Evolutionary conservation across 805 yeast genomes (phyloP), one percentile per base, ranked within the genome.

Genomic region (Barnettozyma vustinii): DNA sequence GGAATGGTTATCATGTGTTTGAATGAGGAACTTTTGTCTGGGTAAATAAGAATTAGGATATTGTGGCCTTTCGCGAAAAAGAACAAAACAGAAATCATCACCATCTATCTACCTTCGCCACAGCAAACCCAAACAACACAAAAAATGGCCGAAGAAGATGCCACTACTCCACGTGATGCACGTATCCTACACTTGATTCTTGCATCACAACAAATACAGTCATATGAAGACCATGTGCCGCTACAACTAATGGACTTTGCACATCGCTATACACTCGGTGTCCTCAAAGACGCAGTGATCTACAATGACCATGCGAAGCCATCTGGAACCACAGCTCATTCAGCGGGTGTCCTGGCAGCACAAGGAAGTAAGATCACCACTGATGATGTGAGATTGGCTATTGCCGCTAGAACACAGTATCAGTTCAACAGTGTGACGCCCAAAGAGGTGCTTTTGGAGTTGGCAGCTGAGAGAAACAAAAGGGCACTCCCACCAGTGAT

Each of bases 211-310:
- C 91, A 96, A 1, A 87, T 94, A 25, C 87, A 85, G 49, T 80
- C 85, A 51, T 94, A 92, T 67, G 96, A 94, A 64, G 98, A 94
- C 62, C 96, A 90, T 50, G 98, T 94, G 3, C 97, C 98, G 0
- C 67, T 95, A 21, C 98, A 94, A 65, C 73, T 94, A 50, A 89
- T 95, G 96, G 99, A 94, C 65, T 94, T 94, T 71, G 98, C 99
- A 13, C 84, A 87, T 67, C 68, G 83, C 53, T 94, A 94, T 72
- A 89, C 99, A 5, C 75, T 84, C 21, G 84, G 90, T 5, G 85
- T 94, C 3, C 69, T 95, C 50, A 87, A 86, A 59, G 99, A 95
- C 65, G 97, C 99, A 0, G 77, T 87, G 46, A 73, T 86, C 2
- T 94, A 91, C 66, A 84, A 82, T 52, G 99, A 94, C 63, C 96